phyloP scores from a whole-genome alignment of 163 green algal species.

The Scenedesmus sp. region DNA sequence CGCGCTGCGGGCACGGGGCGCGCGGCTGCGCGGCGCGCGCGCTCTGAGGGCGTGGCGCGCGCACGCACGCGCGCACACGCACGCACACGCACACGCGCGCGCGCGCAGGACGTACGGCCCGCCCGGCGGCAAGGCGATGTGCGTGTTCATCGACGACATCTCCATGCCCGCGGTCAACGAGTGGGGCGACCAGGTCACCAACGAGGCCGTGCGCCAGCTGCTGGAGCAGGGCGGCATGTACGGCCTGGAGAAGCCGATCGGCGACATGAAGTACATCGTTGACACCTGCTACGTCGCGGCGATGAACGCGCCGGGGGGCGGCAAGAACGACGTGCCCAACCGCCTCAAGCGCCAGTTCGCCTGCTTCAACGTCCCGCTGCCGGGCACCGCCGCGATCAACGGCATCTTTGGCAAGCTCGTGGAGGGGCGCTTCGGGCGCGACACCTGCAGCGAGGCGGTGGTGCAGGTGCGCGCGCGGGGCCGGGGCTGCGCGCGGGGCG shows the following conservation, averaged over 20 bases:
- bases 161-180: constrained; percentile 94
- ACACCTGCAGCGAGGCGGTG: constrained; percentile 75
- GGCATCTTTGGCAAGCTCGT: constrained; percentile 92
- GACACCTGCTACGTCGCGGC: constrained; percentile 87
- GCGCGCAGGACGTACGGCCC: constrained; percentile 86
- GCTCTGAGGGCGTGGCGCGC: too few species aligned
- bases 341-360: constrained; percentile 95
- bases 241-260: constrained; percentile 94
- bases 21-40: too few species aligned
- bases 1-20: too few species aligned
- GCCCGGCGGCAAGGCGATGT: constrained; percentile 85
- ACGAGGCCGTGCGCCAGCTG: constrained; percentile 95
- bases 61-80: too few species aligned
- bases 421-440: constrained; percentile 80
- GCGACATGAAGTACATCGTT: constrained; percentile 93
- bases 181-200: constrained; percentile 97
- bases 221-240: constrained; percentile 95
- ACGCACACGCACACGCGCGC: too few species aligned
- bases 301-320: constrained; percentile 86
- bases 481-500: neutral
- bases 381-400: constrained; percentile 84
- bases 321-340: constrained; percentile 95
- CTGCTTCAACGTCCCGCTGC: constrained; percentile 90
- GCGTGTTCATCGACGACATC: constrained; percentile 94
- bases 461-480: constrained; percentile 45